These are phyloP conservation scores for Vitellaria paradoxa DNA, from an alignment of 179 eudicot species.

Conservation along the genomic window DNA sequence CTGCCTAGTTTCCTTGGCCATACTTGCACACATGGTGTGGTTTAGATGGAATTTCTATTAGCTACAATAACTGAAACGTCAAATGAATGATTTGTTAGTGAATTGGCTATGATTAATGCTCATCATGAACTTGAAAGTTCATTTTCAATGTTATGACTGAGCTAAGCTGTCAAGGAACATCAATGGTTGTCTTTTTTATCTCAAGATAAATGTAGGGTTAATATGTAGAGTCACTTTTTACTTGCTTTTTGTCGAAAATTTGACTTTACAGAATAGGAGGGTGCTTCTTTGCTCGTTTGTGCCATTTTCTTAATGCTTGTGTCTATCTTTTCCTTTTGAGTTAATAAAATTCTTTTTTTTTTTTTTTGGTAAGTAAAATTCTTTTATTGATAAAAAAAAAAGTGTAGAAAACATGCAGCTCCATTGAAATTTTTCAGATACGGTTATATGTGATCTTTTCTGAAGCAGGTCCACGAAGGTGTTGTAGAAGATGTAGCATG, in stretches of 20 bases:
- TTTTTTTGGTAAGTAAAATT: too few species aligned
- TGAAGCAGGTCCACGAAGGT: constrained; percentile 73
- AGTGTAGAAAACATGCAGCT: neutral
- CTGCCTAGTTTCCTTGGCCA: neutral
- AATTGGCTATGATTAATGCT: neutral
- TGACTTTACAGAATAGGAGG: too few species aligned
- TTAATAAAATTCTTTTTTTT: too few species aligned
- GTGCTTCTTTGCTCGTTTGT: too few species aligned
- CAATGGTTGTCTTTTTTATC: neutral
- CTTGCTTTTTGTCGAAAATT: too few species aligned
- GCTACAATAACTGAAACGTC: neutral
- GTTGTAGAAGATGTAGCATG: constrained; percentile 98
- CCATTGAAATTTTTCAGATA: constrained; percentile 2
- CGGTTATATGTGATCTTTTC: neutral
- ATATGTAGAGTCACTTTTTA: neutral
- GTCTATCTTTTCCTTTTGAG: too few species aligned
- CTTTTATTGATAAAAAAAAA: too few species aligned
- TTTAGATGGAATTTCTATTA: neutral
- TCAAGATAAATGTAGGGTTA: neutral
- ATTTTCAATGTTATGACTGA: neutral
- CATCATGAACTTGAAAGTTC: neutral
- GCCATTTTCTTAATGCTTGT: too few species aligned
- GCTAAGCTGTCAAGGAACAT: neutral
- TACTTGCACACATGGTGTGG: neutral
- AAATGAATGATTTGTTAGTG: neutral